Base-by-base conservation (phyloP, 495 filamentous ascomycete species). In the Copromyces sp. region DNA sequence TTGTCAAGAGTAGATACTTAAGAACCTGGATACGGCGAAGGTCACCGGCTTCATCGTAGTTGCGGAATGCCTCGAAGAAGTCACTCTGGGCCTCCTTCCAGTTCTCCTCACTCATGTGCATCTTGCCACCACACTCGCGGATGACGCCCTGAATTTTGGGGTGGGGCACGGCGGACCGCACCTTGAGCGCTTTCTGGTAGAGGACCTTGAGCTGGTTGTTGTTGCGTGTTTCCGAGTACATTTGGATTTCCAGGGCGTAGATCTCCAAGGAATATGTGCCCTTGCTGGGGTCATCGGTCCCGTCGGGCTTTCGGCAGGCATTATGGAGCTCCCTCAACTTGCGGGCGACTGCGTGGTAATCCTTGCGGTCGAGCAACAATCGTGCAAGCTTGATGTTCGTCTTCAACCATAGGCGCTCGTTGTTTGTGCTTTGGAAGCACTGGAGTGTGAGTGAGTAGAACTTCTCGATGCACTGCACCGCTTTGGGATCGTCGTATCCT, bases 61-160 rank as follows among this genome's bases (percentile, higher is more conserved):
- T 98, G 37, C 94, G 92, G 84, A 99, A 99, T 4, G 95, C 95
- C 81, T 99, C 96, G 80, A 97, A 98, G 82, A 99, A 99, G 81
- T 97, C 96, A 75, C 90, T 94, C 79, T 98, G 95, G 5, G 95
- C 95, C 72, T 94, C 92, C 81, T 97, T 93, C 95, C 95, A 99
- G 81, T 97, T 97, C 83, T 98, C 95, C 85, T 99, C 95, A 78
- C 93, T 97, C 96, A 99, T 98, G 82, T 99, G 94, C 95, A 99
- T 99, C 85, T 99, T 99, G 73, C 95, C 95, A 75, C 95, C 96
- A 81, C 95, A 98, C 82, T 99, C 95, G 69, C 96, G 92, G 78
- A 99, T 98, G 79, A 98, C 93, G 40, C 95, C 95, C 93, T 98
- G 98, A 78, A 99, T 97, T 84, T 97, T 97, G 69, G 95, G 95